These are phyloP conservation scores for Apiospora kogelbergensis DNA, from an alignment of 2,329 filamentous ascomycete species.

Conservation along the genomic window DNA sequence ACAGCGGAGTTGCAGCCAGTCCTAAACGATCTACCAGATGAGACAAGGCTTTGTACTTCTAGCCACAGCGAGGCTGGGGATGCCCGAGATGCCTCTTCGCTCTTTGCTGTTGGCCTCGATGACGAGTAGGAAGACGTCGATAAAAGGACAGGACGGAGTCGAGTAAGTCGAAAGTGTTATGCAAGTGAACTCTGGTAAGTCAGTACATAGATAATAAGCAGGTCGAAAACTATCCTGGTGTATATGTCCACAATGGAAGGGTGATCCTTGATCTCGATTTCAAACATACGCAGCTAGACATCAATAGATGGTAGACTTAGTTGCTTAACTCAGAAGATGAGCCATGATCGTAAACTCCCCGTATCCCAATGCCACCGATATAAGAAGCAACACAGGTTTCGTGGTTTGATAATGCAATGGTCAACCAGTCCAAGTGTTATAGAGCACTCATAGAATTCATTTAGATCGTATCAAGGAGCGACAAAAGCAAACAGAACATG, in stretches of 20 bases:
- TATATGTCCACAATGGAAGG: too few species aligned
- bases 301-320: too few species aligned
- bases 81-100: not conserved
- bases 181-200: not conserved
- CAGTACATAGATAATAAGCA: not conserved
- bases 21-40: not conserved
- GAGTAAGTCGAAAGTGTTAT: not conserved
- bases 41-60: not conserved
- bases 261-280: too few species aligned
- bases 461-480: not conserved
- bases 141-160: not conserved
- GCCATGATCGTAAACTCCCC: not conserved
- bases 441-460: not conserved
- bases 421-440: not conserved
- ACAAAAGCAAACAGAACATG: not conserved
- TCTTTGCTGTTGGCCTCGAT: not conserved
- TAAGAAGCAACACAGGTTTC: too few species aligned
- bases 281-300: too few species aligned
- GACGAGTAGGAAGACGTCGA: not conserved
- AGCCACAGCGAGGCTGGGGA: not conserved
- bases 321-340: too few species aligned
- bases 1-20: not conserved
- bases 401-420: not conserved
- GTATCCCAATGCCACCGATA: not conserved
- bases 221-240: not conserved